Evolutionary conservation across 805 yeast genomes (phyloP).

Genomic region (Candida silvicultrix): DNA sequence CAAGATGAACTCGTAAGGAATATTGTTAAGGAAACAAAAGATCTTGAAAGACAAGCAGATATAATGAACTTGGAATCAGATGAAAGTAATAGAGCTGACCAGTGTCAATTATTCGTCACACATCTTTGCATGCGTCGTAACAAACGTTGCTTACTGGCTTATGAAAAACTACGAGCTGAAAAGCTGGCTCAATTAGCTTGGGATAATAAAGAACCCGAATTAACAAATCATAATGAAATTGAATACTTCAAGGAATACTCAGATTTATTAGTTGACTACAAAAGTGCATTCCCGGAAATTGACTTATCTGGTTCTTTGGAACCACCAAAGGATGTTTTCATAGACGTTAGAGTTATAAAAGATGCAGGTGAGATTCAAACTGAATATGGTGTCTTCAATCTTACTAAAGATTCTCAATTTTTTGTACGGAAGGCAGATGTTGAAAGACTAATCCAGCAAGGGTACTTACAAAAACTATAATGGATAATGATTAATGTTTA

Average conservation of each 20-base stretch:
- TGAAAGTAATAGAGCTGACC: slow-evolving; percentile 38
- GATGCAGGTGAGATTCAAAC: slow-evolving; percentile 98
- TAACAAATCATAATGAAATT: slow-evolving; percentile 71
- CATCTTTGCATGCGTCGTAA: slow-evolving; percentile 78
- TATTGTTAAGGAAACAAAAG: slow-evolving; percentile 65
- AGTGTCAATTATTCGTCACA: slow-evolving; percentile 51
- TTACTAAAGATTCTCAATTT: slow-evolving; percentile 90
- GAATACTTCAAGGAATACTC: slow-evolving; percentile 69
- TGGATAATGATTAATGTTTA: too few species aligned
- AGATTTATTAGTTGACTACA: slow-evolving; percentile 67
- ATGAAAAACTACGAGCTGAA: slow-evolving; percentile 66
- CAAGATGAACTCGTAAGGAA: slow-evolving; percentile 66
- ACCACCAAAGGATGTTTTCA: slow-evolving; percentile 88
- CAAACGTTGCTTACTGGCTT: slow-evolving; percentile 84
- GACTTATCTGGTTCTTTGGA: slow-evolving; percentile 85
- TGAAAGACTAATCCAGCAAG: slow-evolving; percentile 89
- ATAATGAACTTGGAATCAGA: slow-evolving; percentile 29
- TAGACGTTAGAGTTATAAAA: slow-evolving; percentile 87
- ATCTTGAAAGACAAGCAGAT: slow-evolving; percentile 52
- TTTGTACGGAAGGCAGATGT: slow-evolving; percentile 93
- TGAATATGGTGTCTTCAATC: slow-evolving; percentile 91
- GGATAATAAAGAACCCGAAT: slow-evolving; percentile 54
- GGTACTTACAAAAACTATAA: slow-evolving; percentile 72
- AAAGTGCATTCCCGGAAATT: slow-evolving; percentile 72
- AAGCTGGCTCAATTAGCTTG: slow-evolving; percentile 64